Conservation (phyloP, 108 stramenopile species). For the Epithemia pelagica region DNA sequence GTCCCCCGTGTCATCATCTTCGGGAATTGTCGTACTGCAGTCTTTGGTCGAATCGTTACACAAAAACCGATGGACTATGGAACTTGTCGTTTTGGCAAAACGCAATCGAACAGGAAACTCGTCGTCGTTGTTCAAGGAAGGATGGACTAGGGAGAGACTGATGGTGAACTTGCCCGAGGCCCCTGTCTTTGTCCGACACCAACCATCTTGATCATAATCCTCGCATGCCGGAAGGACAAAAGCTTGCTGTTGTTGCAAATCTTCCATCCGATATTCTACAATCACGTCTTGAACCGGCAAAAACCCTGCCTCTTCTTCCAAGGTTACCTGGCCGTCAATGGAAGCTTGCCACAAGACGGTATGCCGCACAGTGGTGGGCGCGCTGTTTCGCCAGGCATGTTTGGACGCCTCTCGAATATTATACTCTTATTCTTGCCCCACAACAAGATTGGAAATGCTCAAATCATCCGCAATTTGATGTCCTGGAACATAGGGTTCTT, state of each 20-base stretch:
- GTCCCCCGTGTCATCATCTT: not conserved
- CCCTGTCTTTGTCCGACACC: not conserved
- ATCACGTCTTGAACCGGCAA: constrained; percentile 4
- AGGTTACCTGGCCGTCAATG: constrained; percentile 2
- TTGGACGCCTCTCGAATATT: not conserved
- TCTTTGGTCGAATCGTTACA: not conserved
- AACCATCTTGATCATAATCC: not conserved
- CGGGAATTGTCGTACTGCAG: not conserved
- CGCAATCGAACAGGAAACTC: constrained; percentile 5
- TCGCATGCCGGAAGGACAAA: not conserved
- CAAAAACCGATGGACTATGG: not conserved
- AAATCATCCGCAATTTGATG: constrained; percentile 1
- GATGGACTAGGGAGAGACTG: not conserved
- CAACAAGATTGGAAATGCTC: not conserved
- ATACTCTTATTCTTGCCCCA: constrained; percentile 1
- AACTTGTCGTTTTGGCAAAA: not conserved
- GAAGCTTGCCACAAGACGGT: constrained; percentile 1
- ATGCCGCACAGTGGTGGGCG: not conserved
- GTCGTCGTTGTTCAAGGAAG: not conserved
- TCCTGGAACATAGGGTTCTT: not conserved
- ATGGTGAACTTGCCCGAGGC: not conserved
- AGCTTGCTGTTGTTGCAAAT: not conserved
- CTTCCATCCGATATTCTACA: not conserved
- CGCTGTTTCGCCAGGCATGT: not conserved
- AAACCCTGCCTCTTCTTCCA: not conserved